These are phyloP conservation scores for Pichia membranifaciens DNA, from an alignment of 805 yeast species.

Conservation along the genomic window DNA sequence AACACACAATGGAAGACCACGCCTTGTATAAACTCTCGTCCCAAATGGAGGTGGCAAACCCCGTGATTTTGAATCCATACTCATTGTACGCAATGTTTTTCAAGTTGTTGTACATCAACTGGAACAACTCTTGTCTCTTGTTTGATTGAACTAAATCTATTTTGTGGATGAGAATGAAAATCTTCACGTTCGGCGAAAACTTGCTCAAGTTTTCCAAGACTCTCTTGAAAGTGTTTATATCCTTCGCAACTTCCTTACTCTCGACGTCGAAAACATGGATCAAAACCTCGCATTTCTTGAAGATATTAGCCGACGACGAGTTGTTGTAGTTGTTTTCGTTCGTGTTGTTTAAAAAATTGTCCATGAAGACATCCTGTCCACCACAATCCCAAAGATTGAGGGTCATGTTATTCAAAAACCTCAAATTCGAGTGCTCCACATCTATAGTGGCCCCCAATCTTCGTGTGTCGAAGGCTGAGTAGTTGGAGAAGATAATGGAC, in stretches of 20 bases:
- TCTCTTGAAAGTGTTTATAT: conserved; percentile 83
- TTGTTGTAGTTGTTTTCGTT: conserved; percentile 42
- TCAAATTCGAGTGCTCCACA: conserved; percentile 92
- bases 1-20: conserved; percentile 94
- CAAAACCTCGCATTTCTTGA: conserved; percentile 90
- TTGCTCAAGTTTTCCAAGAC: conserved; percentile 76
- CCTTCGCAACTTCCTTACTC: conserved; percentile 84
- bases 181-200: conserved; percentile 84
- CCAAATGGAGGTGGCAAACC: conserved; percentile 96
- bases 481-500: conserved; percentile 90
- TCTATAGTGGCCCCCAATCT: conserved; percentile 95
- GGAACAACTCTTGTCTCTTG: conserved; percentile 76
- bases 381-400: conserved; percentile 98
- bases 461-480: conserved; percentile 94
- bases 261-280: conserved; percentile 97
- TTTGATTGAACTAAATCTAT: conserved; percentile 92
- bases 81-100: conserved; percentile 64
- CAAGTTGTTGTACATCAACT: conserved; percentile 76
- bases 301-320: conserved; percentile 50
- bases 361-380: conserved; percentile 95
- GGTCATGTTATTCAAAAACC: conserved; percentile 93
- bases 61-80: conserved; percentile 57
- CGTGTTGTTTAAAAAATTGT: conserved; percentile 54
- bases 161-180: conserved; percentile 87
- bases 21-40: conserved; percentile 94